These are phyloP conservation scores for Xerocomus minutiporus DNA, from an alignment of 1,284 basidiomycete genomes.

Conservation along the genomic window DNA sequence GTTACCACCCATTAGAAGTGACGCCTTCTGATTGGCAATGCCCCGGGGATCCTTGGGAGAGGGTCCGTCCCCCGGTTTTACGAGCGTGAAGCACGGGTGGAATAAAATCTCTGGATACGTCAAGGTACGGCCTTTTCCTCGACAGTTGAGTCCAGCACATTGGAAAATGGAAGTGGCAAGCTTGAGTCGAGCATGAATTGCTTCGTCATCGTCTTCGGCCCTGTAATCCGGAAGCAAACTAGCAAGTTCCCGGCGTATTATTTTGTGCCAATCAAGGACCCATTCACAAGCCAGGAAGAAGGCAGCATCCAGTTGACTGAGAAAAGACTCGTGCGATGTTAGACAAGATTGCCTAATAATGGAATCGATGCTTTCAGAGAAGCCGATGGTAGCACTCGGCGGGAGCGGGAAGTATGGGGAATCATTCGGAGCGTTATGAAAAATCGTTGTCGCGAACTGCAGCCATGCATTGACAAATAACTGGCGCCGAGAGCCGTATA, in stretches of 20 bases:
- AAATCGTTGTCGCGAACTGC: constrained; percentile 16
- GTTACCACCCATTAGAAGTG: constrained; percentile 24
- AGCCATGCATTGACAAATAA: constrained; percentile 28
- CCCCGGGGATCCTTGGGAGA: constrained; percentile 20
- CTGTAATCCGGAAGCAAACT: constrained; percentile 25
- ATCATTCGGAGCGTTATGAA: constrained; percentile 12
- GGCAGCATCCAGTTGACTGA: constrained; percentile 13
- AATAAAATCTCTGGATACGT: constrained; percentile 29
- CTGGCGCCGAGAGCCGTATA: constrained; percentile 25
- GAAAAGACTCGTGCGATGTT: constrained; percentile 8
- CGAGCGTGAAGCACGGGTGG: constrained; percentile 29
- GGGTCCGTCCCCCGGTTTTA: constrained; percentile 5
- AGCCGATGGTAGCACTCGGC: constrained; percentile 24
- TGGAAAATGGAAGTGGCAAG: constrained; percentile 31
- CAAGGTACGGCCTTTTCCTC: constrained; percentile 11
- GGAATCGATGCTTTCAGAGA: constrained; percentile 19
- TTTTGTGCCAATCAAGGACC: constrained; percentile 26
- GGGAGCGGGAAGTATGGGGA: constrained; percentile 26
- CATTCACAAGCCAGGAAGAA: constrained; percentile 15
- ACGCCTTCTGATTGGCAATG: constrained; percentile 23
- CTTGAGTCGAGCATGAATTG: constrained; percentile 20
- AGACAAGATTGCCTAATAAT: constrained; percentile 23
- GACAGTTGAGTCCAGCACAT: constrained; percentile 20
- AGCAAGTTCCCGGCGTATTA: constrained; percentile 27
- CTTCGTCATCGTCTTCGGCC: constrained; percentile 17